Conservation (phyloP, 2,329 filamentous ascomycete genomes). For the Endoconidiophora polonica region DNA sequence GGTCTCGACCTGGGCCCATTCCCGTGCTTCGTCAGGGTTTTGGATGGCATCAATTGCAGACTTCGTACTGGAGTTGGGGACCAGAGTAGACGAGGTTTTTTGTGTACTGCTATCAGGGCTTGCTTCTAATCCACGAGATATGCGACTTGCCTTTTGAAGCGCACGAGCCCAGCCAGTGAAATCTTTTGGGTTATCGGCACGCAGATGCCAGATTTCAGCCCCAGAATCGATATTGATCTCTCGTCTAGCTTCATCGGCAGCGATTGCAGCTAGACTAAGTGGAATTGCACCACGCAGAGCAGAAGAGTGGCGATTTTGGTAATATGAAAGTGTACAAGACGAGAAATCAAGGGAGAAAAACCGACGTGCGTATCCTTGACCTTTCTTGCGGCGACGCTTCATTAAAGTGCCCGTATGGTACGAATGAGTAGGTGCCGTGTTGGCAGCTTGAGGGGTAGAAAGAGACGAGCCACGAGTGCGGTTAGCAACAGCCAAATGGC, state of each 20-base stretch:
- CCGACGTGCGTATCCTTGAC: conserved; percentile 78
- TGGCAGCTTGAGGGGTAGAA: conserved; percentile 18
- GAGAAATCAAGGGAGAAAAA: conserved; percentile 96
- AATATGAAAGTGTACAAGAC: conserved; percentile 89
- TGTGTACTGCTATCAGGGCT: conserved; percentile 16
- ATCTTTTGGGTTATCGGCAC: conserved; percentile 65
- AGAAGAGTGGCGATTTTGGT: conserved; percentile 84
- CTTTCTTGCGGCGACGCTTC: conserved; percentile 83
- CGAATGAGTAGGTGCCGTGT: conserved; percentile 21
- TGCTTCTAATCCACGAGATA: conserved; percentile 37
- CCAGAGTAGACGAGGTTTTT: conserved; percentile 6
- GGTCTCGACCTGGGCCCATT: conserved; percentile 76
- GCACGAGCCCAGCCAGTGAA: conserved; percentile 79
- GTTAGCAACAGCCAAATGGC: conserved; percentile 24
- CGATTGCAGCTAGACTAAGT: conserved; percentile 75
- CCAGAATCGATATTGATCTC: conserved; percentile 96
- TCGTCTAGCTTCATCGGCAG: conserved; percentile 69
- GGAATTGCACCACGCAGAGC: conserved; percentile 85
- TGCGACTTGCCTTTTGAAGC: conserved; percentile 63
- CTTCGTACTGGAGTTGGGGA: conserved; percentile 11
- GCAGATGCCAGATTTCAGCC: conserved; percentile 90
- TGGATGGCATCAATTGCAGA: conserved; percentile 17
- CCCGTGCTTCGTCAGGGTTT: conserved; percentile 47
- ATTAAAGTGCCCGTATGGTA: conserved; percentile 74
- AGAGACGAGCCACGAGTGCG: conserved; percentile 30